Conservation (phyloP, 1,139 yeast species). For the Magnusiomyces starmeri region DNA sequence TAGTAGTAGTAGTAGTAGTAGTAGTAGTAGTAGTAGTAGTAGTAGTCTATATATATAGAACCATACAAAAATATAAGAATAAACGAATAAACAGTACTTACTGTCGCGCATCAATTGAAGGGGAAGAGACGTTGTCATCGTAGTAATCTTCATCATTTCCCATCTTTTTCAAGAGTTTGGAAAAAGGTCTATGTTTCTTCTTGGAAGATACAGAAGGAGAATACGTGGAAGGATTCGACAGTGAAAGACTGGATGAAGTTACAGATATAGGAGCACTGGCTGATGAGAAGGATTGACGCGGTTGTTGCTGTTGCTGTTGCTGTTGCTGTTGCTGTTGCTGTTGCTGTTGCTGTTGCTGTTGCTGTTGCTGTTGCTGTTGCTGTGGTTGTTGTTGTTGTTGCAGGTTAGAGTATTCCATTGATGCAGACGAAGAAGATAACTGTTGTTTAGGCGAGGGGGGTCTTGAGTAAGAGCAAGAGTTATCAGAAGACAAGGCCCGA, state of each 20-base stretch:
- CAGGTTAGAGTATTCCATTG: too few species aligned
- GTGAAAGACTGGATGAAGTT: neutral
- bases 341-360: constrained; percentile 2
- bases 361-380: constrained; percentile 10
- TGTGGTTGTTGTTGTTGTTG: constrained; percentile 6
- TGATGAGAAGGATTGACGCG: neutral
- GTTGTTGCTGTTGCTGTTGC: neutral
- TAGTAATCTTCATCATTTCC: neutral
- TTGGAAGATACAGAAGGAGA: neutral
- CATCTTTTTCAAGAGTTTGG: neutral
- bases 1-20: too few species aligned
- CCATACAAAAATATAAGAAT: too few species aligned
- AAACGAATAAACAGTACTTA: too few species aligned
- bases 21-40: too few species aligned
- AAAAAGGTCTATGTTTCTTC: constrained; percentile 1
- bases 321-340: constrained; percentile 1
- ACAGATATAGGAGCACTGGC: neutral
- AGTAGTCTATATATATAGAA: too few species aligned
- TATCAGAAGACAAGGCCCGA: too few species aligned
- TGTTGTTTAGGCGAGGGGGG: neutral
- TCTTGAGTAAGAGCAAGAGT: too few species aligned
- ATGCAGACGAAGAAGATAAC: too few species aligned
- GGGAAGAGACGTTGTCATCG: too few species aligned
- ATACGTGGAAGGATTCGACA: neutral
- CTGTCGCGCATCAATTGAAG: too few species aligned